These are phyloP conservation scores for Cadophora luteo-olivacea DNA, from an alignment of 2,329 filamentous ascomycete species.

Conservation along the genomic window DNA sequence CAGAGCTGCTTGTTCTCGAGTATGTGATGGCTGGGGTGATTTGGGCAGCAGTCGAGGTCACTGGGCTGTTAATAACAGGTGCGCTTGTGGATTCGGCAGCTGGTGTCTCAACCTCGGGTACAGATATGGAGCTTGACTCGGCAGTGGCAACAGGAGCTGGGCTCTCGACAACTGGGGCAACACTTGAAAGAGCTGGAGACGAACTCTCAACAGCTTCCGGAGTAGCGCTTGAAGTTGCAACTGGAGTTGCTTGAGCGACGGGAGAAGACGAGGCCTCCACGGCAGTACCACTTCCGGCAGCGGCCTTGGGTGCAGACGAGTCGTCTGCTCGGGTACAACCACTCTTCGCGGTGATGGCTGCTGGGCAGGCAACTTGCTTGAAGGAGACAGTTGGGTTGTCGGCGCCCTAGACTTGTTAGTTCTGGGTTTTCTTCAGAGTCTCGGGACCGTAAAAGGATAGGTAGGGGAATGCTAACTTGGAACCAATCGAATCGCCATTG, in stretches of 20 bases:
- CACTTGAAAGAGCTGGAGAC: conserved; percentile 1
- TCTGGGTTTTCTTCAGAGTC: not conserved
- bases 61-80: not conserved
- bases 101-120: not conserved
- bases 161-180: not conserved
- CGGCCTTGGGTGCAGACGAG: conserved; percentile 20
- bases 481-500: conserved; percentile 62
- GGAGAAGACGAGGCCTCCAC: conserved; percentile 5
- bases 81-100: not conserved
- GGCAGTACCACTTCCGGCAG: not conserved
- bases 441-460: not conserved
- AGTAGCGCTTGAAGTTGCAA: not conserved
- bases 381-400: conserved; percentile 56
- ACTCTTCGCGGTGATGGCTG: conserved; percentile 51
- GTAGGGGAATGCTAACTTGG: conserved; percentile 12
- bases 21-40: not conserved
- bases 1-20: conserved; percentile 4
- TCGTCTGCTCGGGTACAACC: conserved; percentile 46
- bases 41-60: not conserved
- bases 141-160: not conserved
- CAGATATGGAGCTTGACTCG: not conserved
- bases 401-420: conserved; percentile 43
- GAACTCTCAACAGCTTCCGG: conserved; percentile 2
- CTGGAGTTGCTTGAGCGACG: not conserved
- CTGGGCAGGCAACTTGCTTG: conserved; percentile 55